Base-by-base conservation (phyloP, 495 filamentous ascomycete genomes). In the Aspergillus nanangensis region DNA sequence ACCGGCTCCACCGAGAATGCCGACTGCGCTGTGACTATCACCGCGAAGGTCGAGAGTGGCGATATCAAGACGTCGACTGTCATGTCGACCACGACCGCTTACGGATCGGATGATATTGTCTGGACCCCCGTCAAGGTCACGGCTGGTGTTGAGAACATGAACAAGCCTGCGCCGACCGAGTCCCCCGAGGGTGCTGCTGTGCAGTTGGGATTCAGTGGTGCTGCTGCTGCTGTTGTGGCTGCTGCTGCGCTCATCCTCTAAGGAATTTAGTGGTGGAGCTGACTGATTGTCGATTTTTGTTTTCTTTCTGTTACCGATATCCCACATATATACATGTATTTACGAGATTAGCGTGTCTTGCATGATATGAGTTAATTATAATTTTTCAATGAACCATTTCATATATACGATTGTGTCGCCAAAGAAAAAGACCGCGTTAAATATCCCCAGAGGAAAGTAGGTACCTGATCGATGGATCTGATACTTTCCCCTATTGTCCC, bases 41-140 rank as follows among this genome's bases (percentile, higher is more conserved):
- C 24, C 5, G 20, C 41, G 8, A 10, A 25, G 2, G 34, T 33
- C 17, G 13, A 31, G 8, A 17, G 11, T 8, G 10, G 27, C 1
- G 45, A 45, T 2, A 21, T 21, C 2, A 35, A 33, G 10, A 43
- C 43, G 9, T 35, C 37, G 8, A 47, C 38, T 20, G 29, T 23
- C 3, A 31, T 27, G 3, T 31, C 45, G 11, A 44, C 41, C 5
- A 24, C 20, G 21, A 47, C 53, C 5, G 38, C 45, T 3, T 29
- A 42, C 20, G 17, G 23, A 11, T 37, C 41, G 5, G 22, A 31
- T 10, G 24, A 44, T 9, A 47, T 57, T 14, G 29, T 31, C 18
- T 50, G 58, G 21, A 9, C 50, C 17, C 49, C 57, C 21, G 43
- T 70, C 11, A 58, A 57, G 34, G 40, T 66, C 39, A 70, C 65